Base-by-base conservation (phyloP, 139 green algal species). In the Microglena sp. region DNA sequence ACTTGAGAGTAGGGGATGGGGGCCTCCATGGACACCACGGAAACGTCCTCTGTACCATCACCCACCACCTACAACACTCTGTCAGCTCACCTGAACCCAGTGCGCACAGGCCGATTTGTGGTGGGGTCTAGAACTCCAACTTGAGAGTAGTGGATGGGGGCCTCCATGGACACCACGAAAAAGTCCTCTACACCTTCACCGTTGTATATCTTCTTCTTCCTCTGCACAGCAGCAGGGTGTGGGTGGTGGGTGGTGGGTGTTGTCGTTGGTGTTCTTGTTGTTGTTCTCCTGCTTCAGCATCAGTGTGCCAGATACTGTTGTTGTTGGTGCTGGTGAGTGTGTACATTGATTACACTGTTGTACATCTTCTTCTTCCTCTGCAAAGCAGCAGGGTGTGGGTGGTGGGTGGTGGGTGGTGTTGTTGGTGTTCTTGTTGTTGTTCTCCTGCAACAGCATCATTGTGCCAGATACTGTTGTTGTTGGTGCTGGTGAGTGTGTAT, bases 91-190 rank as follows among this genome's bases (percentile, higher is more conserved):
- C 45, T 56, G 45, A 64, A 71, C 1, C 56, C 26, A 2, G 67
- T 70, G 11, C 45, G 55, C 4, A 61, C 31, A 0, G 34, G 64
- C 24, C 46, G 11, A 18, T 45, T 64, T 4, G 45, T 69, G 1
- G 32, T 8, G 0, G 73, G 68, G 34, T 76, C 68, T 6, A 67
- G 6, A 26, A 80, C 3, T 34, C 57, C 45, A 4, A 80, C 68
- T 28, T 70, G 43, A n/a, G 57, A 73, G 44, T 80, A 80, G 73
- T 73, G 68, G n/a, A 80, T 57, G 11, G 73, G 73, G 2, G 66
- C 66, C 72, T 80, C 74, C 64, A 76, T 74, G 3, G 69, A 68
- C 8, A 81, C 61, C 0, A 81, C 74, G 40, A 77, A 74, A 55
- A 63, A 74, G 26, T 81, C 69, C 0, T 77, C 69, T 21, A 59